Conservation (phyloP, 495 filamentous ascomycete species). For the Daldinia childiae region DNA sequence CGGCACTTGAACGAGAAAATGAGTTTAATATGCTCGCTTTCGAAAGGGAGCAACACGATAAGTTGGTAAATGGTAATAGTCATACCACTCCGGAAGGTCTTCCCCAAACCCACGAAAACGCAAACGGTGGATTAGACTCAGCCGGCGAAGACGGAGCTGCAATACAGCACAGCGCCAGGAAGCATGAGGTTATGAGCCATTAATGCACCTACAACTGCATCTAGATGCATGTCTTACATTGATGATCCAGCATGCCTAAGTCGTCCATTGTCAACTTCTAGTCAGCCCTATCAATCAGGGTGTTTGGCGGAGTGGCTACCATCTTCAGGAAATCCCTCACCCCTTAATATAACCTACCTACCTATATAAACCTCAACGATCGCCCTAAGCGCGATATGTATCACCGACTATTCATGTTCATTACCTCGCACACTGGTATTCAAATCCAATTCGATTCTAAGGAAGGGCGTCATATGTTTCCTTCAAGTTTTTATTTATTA, state of each 20-base stretch:
- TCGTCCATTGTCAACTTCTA: not conserved
- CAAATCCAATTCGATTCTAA: slow-evolving; percentile 17
- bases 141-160: slow-evolving; percentile 8
- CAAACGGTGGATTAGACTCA: slow-evolving; percentile 8
- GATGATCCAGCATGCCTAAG: not conserved
- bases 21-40: slow-evolving; percentile 50
- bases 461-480: not conserved
- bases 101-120: slow-evolving; percentile 11
- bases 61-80: slow-evolving; percentile 27
- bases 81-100: slow-evolving; percentile 8
- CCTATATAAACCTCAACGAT: slow-evolving; percentile 1
- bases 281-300: not conserved
- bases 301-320: not conserved
- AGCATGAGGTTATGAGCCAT: slow-evolving; percentile 50
- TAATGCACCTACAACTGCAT: not conserved
- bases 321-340: not conserved
- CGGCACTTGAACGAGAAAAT: slow-evolving; percentile 45
- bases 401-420: not conserved
- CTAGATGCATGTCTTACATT: not conserved
- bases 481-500: not conserved
- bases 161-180: slow-evolving; percentile 31
- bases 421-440: slow-evolving; percentile 2
- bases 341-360: not conserved
- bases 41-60: slow-evolving; percentile 41
- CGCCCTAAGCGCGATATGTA: not conserved